These are phyloP conservation scores for Serendipita vermifera DNA, from an alignment of 768 basidiomycete species.

Conservation along the genomic window DNA sequence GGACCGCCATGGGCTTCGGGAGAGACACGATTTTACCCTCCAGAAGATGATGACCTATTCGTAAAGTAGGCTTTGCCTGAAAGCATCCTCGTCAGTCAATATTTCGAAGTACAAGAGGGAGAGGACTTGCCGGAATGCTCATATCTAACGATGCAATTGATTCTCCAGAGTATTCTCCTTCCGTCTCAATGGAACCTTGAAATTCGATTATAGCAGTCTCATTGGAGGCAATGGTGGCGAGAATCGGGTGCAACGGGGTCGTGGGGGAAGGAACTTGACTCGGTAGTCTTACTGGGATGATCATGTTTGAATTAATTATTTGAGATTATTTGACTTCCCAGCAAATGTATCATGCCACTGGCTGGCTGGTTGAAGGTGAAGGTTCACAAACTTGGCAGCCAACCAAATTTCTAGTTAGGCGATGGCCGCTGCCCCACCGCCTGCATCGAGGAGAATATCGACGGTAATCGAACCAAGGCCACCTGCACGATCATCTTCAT, in stretches of 20 bases:
- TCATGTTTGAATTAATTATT: background rate
- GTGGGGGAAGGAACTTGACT: slow-evolving; percentile 20
- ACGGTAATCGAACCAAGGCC: background rate
- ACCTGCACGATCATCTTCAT: background rate
- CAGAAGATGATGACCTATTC: slow-evolving; percentile 79
- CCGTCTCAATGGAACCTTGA: slow-evolving; percentile 70
- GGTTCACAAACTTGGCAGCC: no score
- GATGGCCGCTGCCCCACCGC: background rate
- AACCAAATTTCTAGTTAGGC: no score
- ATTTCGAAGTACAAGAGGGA: background rate
- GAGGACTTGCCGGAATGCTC: slow-evolving; percentile 29
- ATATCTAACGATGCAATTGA: slow-evolving; percentile 67
- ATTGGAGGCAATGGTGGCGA: slow-evolving; percentile 63
- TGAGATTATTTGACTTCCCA: no score
- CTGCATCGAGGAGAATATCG: background rate
- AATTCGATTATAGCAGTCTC: slow-evolving; percentile 78
- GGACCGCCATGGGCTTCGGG: slow-evolving; percentile 69
- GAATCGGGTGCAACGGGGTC: slow-evolving; percentile 41
- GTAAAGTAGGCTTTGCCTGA: slow-evolving; percentile 64
- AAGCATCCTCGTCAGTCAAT: background rate
- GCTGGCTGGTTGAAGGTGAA: no score
- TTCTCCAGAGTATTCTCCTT: slow-evolving; percentile 52
- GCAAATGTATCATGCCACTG: no score
- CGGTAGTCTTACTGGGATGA: slow-evolving; percentile 1
- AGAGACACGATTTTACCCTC: slow-evolving; percentile 73